These are phyloP conservation scores for Trametes meyenii DNA, from an alignment of 768 basidiomycete species.

Conservation along the genomic window DNA sequence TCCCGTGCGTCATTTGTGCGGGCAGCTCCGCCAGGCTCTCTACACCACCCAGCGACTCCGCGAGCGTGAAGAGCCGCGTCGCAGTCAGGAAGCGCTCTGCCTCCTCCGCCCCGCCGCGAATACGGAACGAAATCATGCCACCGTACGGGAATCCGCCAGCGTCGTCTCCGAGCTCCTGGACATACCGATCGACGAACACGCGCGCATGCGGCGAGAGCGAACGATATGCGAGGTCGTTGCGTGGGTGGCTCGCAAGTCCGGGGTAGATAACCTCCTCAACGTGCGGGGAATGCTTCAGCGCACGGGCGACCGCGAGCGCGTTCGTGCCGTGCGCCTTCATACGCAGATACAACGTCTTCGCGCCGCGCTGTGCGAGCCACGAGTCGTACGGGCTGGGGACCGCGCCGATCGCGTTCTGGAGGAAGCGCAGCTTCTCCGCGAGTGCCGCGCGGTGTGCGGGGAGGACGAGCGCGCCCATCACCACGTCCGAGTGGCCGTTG, in stretches of 20 bases:
- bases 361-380: constrained; percentile 88
- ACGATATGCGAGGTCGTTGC: constrained; percentile 62
- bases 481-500: constrained; percentile 92
- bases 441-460: constrained; percentile 55
- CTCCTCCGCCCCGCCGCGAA: constrained; percentile 51
- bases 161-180: constrained; percentile 33
- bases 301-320: constrained; percentile 73
- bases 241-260: constrained; percentile 69
- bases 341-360: constrained; percentile 88
- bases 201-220: constrained; percentile 71
- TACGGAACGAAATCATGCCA: constrained; percentile 83
- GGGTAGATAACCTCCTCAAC: constrained; percentile 90
- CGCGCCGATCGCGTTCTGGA: constrained; percentile 88
- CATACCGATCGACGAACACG: constrained; percentile 55
- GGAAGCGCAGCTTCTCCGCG: constrained; percentile 68
- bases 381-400: constrained; percentile 85
- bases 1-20: constrained; percentile 86
- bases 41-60: constrained; percentile 90
- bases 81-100: constrained; percentile 71
- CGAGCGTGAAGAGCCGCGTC: constrained; percentile 73
- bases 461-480: constrained; percentile 85
- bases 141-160: constrained; percentile 79
- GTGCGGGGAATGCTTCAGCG: constrained; percentile 52
- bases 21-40: constrained; percentile 91
- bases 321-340: constrained; percentile 87